A percentile compares a stretch with the other conserved stretches of the same genome.
Conservation (phyloP, 1,284 basidiomycete genomes). For the Malassezia psittaci region DNA sequence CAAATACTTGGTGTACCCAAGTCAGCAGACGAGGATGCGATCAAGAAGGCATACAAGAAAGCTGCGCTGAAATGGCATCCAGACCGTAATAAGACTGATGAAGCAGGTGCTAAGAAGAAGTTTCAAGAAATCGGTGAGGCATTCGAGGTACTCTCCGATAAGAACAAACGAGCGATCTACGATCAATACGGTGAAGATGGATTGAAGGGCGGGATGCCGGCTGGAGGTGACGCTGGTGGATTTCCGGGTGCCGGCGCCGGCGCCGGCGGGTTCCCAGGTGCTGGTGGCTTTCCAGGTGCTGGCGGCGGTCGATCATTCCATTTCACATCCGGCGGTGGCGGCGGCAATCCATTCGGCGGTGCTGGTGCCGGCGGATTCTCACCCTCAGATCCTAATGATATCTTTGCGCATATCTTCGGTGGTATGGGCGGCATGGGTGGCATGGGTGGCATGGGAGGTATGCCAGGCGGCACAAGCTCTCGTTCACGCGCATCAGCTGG, state of each 20-base stretch:
- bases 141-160: constrained; percentile 88
- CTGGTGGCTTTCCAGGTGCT: constrained; percentile 27
- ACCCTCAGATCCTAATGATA: constrained; percentile 68
- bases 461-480: constrained; percentile 19
- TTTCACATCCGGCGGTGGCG: constrained; percentile 17
- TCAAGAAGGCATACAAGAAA: constrained; percentile 46
- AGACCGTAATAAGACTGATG: constrained; percentile 68
- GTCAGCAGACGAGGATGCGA: constrained; percentile 37
- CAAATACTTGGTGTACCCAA: constrained; percentile 43
- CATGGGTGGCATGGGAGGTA: constrained; percentile 32
- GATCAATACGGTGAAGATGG: constrained; percentile 96
- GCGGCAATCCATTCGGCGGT: constrained; percentile 21
- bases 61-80: constrained; percentile 78
- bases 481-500: background rate
- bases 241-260: constrained; percentile 22
- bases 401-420: constrained; percentile 64
- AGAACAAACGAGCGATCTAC: constrained; percentile 82
- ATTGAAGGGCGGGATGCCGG: constrained; percentile 57
- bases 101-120: constrained; percentile 68
- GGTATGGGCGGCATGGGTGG: constrained; percentile 28
- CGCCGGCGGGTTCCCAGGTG: constrained; percentile 21
- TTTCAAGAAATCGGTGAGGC: constrained; percentile 97
- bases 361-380: constrained; percentile 35
- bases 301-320: constrained; percentile 29
- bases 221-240: constrained; percentile 38